Base-by-base conservation (phyloP, 495 filamentous ascomycete species). In the Penicillium salamii region DNA sequence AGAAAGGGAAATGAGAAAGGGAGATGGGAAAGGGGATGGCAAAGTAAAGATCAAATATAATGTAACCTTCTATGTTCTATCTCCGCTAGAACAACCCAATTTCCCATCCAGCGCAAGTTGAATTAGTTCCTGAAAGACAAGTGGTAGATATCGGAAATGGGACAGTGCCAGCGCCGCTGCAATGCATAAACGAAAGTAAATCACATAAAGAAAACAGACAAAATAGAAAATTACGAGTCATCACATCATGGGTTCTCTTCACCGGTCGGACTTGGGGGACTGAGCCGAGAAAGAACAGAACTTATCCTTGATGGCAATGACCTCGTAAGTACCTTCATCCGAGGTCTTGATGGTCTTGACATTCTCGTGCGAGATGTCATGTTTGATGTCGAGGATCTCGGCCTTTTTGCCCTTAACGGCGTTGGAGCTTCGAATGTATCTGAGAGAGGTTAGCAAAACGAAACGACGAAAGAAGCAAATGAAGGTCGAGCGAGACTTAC, bases 271-370 rank as follows among this genome's bases (percentile, higher is more conserved):
- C 55, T 69, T 82, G 24, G 77, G 70, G 39, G 67, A 71, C 53
- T 84, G 78, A 43, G 80, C 89, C 21, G 88, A 87, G 63, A 92
- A 91, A 3, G 88, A 80, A 66, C 93, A 98, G 67, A 79, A 93
- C 58, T 81, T 82, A 65, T 98, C 93, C 77, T 90, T 91, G 66
- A 98, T 95, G 5, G 89, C 84, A 43, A 96, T 86, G 11, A 97
- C 95, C 71, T 98, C 93, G 54, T 98, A 98, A 41, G 89, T 95
- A 21, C 93, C 93, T 73, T 97, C 93, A 60, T 95, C 88, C 35
- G 83, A 89, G 12, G 89, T 91, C 60, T 79, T 80, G 52, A 96
- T 80, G 17, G 82, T 84, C 72, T 91, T 89, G 53, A 73, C 84
- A 61, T 89, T 79, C 51, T 90, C 89, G 50, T 91, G 78, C 18